Evolutionary conservation across 768 basidiomycete genomes (phyloP).

Genomic region (Cystobasidium tubakii): DNA sequence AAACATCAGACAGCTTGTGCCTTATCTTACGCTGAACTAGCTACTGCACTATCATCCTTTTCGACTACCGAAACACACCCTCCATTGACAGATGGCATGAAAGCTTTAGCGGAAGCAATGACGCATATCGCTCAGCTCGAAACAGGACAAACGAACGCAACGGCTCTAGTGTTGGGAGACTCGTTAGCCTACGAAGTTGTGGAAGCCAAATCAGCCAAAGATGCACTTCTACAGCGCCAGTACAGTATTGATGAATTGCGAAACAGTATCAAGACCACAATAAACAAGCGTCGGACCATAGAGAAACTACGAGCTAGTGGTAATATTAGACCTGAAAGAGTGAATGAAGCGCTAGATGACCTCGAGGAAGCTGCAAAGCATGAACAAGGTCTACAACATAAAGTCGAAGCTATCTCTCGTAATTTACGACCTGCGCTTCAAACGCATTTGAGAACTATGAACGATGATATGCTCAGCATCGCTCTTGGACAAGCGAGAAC

Average conservation of each 20-base stretch:
- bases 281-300: slow-evolving; percentile 84
- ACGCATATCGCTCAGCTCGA: slow-evolving; percentile 83
- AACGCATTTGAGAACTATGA: slow-evolving; percentile 75
- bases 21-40: slow-evolving; percentile 74
- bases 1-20: slow-evolving; percentile 61
- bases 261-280: slow-evolving; percentile 81
- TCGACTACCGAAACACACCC: slow-evolving; percentile 67
- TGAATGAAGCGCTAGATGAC: slow-evolving; percentile 85
- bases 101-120: slow-evolving; percentile 78
- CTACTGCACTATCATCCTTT: slow-evolving; percentile 70
- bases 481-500: slow-evolving; percentile 89
- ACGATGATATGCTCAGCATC: slow-evolving; percentile 83
- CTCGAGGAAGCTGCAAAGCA: slow-evolving; percentile 92
- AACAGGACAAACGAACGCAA: slow-evolving; percentile 65
- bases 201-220: slow-evolving; percentile 94
- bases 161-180: slow-evolving; percentile 93
- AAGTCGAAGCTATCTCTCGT: slow-evolving; percentile 88
- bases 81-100: slow-evolving; percentile 72
- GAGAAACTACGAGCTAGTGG: slow-evolving; percentile 79
- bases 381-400: slow-evolving; percentile 72
- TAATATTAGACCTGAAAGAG: slow-evolving; percentile 69
- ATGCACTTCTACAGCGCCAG: slow-evolving; percentile 82
- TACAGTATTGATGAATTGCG: slow-evolving; percentile 91
- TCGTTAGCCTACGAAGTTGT: slow-evolving; percentile 90
- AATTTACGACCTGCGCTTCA: slow-evolving; percentile 82